phyloP scores from a whole-genome alignment of 2,329 filamentous ascomycete genomes.

The Aschersonia sp. region DNA sequence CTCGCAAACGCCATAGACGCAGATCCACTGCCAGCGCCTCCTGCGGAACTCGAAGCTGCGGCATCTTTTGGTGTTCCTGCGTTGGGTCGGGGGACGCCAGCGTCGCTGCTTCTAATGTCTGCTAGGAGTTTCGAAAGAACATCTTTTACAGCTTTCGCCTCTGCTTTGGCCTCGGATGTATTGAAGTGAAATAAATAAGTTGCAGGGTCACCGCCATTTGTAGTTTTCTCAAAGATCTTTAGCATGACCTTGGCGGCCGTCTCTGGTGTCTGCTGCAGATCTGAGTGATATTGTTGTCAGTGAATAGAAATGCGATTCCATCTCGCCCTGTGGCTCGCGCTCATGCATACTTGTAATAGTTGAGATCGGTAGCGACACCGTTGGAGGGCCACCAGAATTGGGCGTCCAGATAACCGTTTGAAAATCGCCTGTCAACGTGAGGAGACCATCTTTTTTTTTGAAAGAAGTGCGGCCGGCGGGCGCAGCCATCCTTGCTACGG shows the following conservation, averaged over 20 bases:
- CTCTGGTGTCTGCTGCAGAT: conserved; percentile 89
- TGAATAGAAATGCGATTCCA: background rate
- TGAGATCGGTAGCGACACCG: conserved; percentile 54
- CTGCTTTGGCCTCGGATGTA: conserved; percentile 59
- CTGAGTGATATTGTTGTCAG: conserved; percentile 24
- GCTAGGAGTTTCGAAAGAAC: conserved; percentile 66
- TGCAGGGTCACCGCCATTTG: conserved; percentile 42
- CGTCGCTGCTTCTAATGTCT: conserved; percentile 43
- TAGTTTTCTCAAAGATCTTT: conserved; percentile 68
- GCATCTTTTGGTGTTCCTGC: conserved; percentile 11
- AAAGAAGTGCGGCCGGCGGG: conserved; percentile 59
- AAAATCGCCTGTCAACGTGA: conserved; percentile 61
- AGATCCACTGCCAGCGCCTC: conserved; percentile 31
- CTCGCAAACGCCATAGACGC: conserved; percentile 67
- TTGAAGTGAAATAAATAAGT: conserved; percentile 85
- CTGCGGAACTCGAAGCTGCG: conserved; percentile 13
- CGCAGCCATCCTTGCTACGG: conserved; percentile 30
- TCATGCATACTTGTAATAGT: conserved; percentile 60
- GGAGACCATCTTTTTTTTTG: conserved; percentile 89
- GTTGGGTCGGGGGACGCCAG: conserved; percentile 32
- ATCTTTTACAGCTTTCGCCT: conserved; percentile 78
- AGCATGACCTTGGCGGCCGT: conserved; percentile 83
- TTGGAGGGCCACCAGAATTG: conserved; percentile 44
- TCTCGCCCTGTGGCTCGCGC: conserved; percentile 1
- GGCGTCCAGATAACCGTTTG: conserved; percentile 72